These are phyloP conservation scores for Choanephora cucurbitarum DNA, from an alignment of 371 early-diverging fungal genomes.

Conservation along the genomic window DNA sequence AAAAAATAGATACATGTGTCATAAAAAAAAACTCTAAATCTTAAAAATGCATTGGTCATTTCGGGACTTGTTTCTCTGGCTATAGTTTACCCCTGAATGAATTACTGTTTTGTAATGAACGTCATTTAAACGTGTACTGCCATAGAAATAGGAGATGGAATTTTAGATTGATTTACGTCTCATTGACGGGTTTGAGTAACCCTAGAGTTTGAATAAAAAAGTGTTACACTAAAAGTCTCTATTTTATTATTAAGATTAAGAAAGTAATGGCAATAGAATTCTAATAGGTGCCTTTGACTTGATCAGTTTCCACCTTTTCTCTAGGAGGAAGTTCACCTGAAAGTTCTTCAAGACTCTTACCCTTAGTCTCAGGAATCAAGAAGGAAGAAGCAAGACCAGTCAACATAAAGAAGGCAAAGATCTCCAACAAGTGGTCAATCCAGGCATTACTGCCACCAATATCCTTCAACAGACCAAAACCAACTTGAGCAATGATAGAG, in stretches of 20 bases:
- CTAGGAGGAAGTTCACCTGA: conserved; percentile 35
- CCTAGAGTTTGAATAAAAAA: no score
- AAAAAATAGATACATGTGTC: no score
- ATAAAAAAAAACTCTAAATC: neutral
- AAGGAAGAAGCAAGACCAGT: conserved; percentile 66
- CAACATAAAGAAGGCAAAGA: conserved; percentile 80
- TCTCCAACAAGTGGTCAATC: conserved; percentile 67
- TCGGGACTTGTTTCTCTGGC: neutral
- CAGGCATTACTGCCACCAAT: conserved; percentile 66
- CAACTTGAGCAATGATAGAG: conserved; percentile 78
- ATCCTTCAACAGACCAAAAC: conserved; percentile 73
- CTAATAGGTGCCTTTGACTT: conserved; percentile 27
- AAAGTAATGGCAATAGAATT: neutral
- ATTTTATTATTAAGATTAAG: no score
- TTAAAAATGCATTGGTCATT: neutral
- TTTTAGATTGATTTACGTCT: no score
- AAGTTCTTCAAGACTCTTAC: conserved; percentile 47
- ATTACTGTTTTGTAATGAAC: neutral
- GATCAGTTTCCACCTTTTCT: conserved; percentile 11
- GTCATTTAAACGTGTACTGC: neutral
- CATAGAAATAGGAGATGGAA: neutral
- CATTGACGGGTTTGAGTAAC: no score
- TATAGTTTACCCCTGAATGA: neutral
- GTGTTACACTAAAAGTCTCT: no score
- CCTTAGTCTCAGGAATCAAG: conserved; percentile 51